These are phyloP conservation scores for Coniochaeta sp. DNA, from an alignment of 2,329 filamentous ascomycete genomes.

Conservation along the genomic window DNA sequence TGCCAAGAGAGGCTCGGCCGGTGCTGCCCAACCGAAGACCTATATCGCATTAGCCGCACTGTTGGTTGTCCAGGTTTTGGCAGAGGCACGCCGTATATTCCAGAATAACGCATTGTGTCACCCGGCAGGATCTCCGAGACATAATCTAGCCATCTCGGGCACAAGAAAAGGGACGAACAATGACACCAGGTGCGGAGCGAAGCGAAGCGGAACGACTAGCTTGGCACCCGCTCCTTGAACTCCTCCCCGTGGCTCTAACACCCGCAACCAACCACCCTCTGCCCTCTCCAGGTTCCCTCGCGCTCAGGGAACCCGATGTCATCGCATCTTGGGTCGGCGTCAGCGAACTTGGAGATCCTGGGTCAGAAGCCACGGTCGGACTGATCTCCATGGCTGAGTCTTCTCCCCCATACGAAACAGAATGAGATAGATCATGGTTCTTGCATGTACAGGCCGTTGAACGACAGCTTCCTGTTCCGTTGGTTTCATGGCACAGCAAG, in stretches of 20 bases:
- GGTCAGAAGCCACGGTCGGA: neutral
- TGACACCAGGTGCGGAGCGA: neutral
- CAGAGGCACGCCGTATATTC: neutral
- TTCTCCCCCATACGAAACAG: neutral
- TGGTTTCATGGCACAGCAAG: neutral
- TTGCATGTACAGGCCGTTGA: neutral
- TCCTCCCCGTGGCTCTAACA: neutral
- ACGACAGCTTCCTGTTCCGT: neutral
- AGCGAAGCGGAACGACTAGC: conserved; percentile 1
- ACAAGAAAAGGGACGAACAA: neutral
- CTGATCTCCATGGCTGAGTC: neutral
- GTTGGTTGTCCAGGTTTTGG: neutral
- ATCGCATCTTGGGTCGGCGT: neutral
- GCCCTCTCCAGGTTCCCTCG: neutral
- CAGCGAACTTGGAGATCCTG: neutral
- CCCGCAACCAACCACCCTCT: neutral
- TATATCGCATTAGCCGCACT: neutral
- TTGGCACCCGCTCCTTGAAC: neutral
- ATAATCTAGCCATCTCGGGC: neutral
- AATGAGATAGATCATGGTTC: neutral
- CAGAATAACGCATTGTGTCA: neutral
- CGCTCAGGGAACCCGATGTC: neutral
- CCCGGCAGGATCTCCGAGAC: neutral
- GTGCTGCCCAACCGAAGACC: neutral
- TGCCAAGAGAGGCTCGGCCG: neutral